Base-by-base conservation (phyloP, 1,139 yeast species). In the Pichia sp. region DNA sequence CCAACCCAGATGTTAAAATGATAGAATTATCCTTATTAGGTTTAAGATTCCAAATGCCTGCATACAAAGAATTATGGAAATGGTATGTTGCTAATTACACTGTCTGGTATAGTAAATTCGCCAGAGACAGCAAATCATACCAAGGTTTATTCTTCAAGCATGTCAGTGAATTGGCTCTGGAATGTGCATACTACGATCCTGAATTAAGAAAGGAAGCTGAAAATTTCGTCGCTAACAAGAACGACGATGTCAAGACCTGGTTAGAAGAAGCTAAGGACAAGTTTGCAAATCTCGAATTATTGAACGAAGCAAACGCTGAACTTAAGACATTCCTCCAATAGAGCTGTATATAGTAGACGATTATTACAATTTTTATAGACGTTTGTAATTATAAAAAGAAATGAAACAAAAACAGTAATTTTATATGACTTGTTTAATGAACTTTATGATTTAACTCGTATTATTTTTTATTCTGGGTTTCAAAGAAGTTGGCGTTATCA, bases 11-110 rank as follows among this genome's bases (percentile, higher is more conserved):
- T 53, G 69, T 77, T 4, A 70, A 70, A 38, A 64, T 77, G 58
- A 73, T 81, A 38, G 88, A 81, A 57, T 60, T 76, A 45, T 79
- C 77, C 0, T 63, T 83, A 15, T 59, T 79, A 38, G 88, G 88
- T 4, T 68, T 78, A 21, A 62, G 65, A 42, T 66, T 63, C 48
- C 68, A 66, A 49, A 60, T 58, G 46, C 54, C 57, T 18, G 50
- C 57, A 11, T 56, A 52, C 43, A 41, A 51, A 21, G 52, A 53
- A 34, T 42, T 81, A 7, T 81, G 82, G 77, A 64, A 70, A 12
- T 82, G 87, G 86, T 81, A 73, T 60, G 65, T 59, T 34, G 59
- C 73, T 42, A 72, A 81, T 55, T 80, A 73, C 57, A 76, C 75
- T 45, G 63, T 65, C 28, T 80, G 85, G 81, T 70, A 69, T 5